Evolutionary conservation across 345 rosid genomes (phyloP).

Genomic region (Excoecaria agallocha): DNA sequence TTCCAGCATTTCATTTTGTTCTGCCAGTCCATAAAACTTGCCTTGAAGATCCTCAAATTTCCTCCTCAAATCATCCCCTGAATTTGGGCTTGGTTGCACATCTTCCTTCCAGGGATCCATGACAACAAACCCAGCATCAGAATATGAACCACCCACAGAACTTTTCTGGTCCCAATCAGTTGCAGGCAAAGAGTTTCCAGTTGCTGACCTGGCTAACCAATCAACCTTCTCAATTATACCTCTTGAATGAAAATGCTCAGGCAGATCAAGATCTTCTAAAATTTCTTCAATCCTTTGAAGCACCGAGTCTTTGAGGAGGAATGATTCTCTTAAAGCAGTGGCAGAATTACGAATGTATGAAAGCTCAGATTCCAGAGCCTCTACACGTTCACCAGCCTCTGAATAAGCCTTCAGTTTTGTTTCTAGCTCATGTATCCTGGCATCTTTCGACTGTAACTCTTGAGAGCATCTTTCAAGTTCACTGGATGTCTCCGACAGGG

Average conservation of each 20-base stretch:
- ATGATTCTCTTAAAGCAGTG: conserved; percentile 88
- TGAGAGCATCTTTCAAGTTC: conserved; percentile 73
- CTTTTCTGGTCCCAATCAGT: conserved; percentile 76
- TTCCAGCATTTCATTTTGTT: conserved; percentile 98
- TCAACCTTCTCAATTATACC: conserved; percentile 90
- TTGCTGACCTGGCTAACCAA: conserved; percentile 78
- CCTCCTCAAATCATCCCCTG: conserved; percentile 71
- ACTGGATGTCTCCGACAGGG: conserved; percentile 61
- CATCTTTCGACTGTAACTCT: conserved; percentile 72
- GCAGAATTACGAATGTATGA: conserved; percentile 97
- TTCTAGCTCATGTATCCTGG: conserved; percentile 66
- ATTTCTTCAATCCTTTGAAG: conserved; percentile 93
- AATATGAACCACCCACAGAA: conserved; percentile 57
- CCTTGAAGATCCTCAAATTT: conserved; percentile 84
- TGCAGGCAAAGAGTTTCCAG: conserved; percentile 50
- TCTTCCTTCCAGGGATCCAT: conserved; percentile 84
- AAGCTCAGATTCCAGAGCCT: conserved; percentile 95
- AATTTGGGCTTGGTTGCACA: conserved; percentile 48
- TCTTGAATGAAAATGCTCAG: conserved; percentile 84
- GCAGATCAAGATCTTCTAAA: conserved; percentile 85
- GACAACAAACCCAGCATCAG: conserved; percentile 56
- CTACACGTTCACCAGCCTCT: conserved; percentile 92
- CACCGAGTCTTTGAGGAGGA: conserved; percentile 90
- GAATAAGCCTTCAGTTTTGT: conserved; percentile 61
- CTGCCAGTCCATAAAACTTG: conserved; percentile 90